Conservation (phyloP, 495 filamentous ascomycete genomes). For the Patellaria atrata region DNA sequence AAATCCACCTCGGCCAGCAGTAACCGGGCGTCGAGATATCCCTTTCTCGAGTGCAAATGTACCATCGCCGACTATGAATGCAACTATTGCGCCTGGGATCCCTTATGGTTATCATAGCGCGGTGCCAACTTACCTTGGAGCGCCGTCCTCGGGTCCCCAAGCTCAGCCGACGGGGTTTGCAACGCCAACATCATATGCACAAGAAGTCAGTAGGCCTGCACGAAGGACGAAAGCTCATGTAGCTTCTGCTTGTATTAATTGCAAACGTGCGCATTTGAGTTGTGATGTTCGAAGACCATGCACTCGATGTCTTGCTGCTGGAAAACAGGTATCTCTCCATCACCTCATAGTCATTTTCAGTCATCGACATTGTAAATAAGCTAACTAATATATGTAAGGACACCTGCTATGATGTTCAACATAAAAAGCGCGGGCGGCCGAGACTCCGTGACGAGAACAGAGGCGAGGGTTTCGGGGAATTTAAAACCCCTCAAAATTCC, state of each 20-base stretch:
- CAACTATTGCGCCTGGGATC: too few relatives aligned
- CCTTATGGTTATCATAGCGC: too few relatives aligned
- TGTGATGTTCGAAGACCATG: conserved; percentile 56
- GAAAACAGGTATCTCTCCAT: conserved; percentile 41
- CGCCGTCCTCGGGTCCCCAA: conserved; percentile 18
- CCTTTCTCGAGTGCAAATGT: too few relatives aligned
- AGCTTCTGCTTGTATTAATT: conserved; percentile 91
- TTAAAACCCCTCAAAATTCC: conserved; percentile 3
- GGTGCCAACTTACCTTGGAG: conserved; percentile 14
- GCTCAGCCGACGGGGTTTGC: conserved; percentile 19
- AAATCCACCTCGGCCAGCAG: too few relatives aligned
- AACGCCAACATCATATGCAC: conserved; percentile 12
- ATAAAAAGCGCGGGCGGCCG: conserved; percentile 90
- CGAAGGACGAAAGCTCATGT: conserved; percentile 90
- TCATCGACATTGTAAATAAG: not conserved
- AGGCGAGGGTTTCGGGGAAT: conserved; percentile 5
- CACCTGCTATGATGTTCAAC: conserved; percentile 85
- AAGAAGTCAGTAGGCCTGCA: conserved; percentile 45
- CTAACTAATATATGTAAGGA: conserved; percentile 34
- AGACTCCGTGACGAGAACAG: conserved; percentile 71
- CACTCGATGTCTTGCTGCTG: conserved; percentile 45
- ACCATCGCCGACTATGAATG: too few relatives aligned
- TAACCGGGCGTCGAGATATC: too few relatives aligned
- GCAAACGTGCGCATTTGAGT: conserved; percentile 87
- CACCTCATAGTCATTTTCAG: conserved; percentile 1